These are phyloP conservation scores for Ceratocystis cacaofunesta DNA, from an alignment of 2,329 filamentous ascomycete genomes.

Conservation along the genomic window DNA sequence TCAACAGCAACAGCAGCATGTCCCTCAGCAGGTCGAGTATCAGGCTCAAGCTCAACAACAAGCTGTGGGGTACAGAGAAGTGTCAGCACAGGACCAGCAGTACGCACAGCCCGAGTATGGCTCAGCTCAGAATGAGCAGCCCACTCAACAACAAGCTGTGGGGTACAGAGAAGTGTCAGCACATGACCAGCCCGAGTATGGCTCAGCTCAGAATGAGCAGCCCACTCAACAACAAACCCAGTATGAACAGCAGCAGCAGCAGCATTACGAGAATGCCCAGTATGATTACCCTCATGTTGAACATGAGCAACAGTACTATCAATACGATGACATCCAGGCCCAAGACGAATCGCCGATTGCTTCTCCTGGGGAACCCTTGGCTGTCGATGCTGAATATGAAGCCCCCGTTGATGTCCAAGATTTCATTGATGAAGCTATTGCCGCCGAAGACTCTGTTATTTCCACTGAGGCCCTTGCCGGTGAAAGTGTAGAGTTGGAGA, in stretches of 20 bases:
- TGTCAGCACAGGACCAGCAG: neutral
- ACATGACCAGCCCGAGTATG: neutral
- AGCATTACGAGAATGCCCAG: neutral
- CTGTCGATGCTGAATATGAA: neutral
- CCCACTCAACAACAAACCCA: neutral
- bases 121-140: neutral
- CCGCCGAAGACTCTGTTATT: neutral
- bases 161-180: too few relatives aligned
- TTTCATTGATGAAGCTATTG: neutral
- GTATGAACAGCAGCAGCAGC: neutral
- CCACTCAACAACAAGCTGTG: neutral
- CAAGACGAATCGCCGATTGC: neutral
- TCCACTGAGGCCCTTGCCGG: neutral
- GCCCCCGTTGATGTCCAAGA: neutral
- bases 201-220: neutral
- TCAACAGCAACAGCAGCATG: neutral
- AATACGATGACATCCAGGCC: neutral
- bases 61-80: neutral
- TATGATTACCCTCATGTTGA: neutral
- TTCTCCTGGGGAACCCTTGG: neutral
- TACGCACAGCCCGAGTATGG: neutral
- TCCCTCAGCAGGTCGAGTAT: constrained; percentile 1
- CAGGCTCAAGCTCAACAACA: neutral
- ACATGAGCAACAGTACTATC: neutral
- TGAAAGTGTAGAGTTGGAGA: too few relatives aligned